Evolutionary conservation across 2,329 filamentous ascomycete species (phyloP).

Genomic region (Fusarium tricinctum): DNA sequence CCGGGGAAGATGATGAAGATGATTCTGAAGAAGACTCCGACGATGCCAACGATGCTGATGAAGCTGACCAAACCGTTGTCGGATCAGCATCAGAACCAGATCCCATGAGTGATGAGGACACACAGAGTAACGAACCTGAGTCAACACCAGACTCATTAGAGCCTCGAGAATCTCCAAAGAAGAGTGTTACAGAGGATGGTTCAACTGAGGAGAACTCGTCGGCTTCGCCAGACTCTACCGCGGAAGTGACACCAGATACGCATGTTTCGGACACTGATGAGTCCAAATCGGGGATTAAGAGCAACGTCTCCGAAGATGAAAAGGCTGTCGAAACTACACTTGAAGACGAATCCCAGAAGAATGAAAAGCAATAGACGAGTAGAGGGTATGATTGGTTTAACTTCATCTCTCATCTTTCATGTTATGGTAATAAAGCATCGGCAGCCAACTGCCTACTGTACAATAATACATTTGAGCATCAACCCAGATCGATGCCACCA

Average conservation of each 20-base stretch:
- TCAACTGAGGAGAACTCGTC: conserved; percentile 7
- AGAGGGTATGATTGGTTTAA: conserved; percentile 16
- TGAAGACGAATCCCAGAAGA: conserved; percentile 22
- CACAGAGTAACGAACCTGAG: conserved; percentile 11
- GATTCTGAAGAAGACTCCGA: conserved; percentile 22
- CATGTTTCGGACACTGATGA: conserved; percentile 7
- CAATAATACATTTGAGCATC: conserved; percentile 26
- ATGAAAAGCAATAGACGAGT: conserved; percentile 32
- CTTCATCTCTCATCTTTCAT: conserved; percentile 10
- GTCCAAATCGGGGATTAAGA: conserved; percentile 14
- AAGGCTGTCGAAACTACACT: conserved; percentile 9
- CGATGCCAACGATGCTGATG: conserved; percentile 38
- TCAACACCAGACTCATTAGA: conserved; percentile 22
- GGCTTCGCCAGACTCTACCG: conserved; percentile 13
- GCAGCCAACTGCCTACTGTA: conserved; percentile 8
- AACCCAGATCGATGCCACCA: conserved; percentile 4
- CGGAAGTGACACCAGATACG: conserved; percentile 10
- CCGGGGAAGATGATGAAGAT: conserved; percentile 29
- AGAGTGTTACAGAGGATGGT: conserved; percentile 37
- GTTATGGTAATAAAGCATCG: conserved; percentile 10
- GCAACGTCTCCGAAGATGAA: conserved; percentile 23
- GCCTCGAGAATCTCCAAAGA: conserved; percentile 37
- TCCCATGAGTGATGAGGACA: conserved; percentile 19
- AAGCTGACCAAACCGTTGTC: conserved; percentile 48
- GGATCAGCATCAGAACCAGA: conserved; percentile 43